Evolutionary conservation across 2,329 filamentous ascomycete genomes (phyloP).

Genomic region (Verticillium zaregamsianum): DNA sequence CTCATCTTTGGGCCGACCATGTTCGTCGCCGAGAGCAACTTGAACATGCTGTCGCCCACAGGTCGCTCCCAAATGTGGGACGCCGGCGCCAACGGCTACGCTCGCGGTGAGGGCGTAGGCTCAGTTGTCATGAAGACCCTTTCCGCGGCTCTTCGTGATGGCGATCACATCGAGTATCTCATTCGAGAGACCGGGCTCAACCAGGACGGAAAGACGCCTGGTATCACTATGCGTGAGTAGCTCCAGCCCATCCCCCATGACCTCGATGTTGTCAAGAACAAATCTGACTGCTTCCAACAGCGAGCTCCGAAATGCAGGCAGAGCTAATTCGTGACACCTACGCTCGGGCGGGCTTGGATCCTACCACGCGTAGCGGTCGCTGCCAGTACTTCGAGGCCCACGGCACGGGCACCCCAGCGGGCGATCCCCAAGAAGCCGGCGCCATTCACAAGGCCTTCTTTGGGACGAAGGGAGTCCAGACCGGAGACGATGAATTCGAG

Average conservation of each 20-base stretch:
- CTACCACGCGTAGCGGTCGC: conserved; percentile 19
- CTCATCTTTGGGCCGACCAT: conserved; percentile 18
- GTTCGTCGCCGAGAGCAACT: conserved; percentile 13
- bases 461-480: conserved; percentile 20
- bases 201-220: conserved; percentile 18
- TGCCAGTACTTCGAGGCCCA: not conserved
- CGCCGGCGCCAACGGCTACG: conserved; percentile 39
- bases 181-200: conserved; percentile 16
- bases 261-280: conserved; percentile 15
- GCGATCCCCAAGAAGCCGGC: conserved; percentile 30
- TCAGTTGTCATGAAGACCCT: conserved; percentile 43
- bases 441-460: conserved; percentile 18
- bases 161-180: conserved; percentile 18
- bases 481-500: no score
- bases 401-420: conserved; percentile 21
- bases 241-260: conserved; percentile 16
- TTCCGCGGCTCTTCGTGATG: conserved; percentile 31
- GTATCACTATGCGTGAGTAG: conserved; percentile 32
- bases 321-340: no score
- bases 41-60: conserved; percentile 20
- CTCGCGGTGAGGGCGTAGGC: conserved; percentile 46
- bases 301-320: conserved; percentile 27
- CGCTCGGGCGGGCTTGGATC: no score
- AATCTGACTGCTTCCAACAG: conserved; percentile 8
- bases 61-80: conserved; percentile 29